Conservation (phyloP, 2,329 filamentous ascomycete genomes). For the Microsporum ferrugineum region DNA sequence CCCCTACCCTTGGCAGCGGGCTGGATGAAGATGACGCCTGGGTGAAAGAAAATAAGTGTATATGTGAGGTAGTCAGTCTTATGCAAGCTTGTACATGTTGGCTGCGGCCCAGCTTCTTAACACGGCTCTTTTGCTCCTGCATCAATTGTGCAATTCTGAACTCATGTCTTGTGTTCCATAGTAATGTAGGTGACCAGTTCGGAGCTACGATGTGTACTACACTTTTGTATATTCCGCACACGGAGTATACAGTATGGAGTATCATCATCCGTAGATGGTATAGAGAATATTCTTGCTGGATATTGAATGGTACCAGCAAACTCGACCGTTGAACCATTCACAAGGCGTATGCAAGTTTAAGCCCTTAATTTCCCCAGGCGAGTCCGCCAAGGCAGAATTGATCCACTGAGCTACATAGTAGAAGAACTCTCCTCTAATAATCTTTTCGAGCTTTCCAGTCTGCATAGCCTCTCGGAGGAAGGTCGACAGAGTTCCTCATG, state of each 20-base stretch:
- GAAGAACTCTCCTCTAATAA: background rate
- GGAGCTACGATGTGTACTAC: background rate
- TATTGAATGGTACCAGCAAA: background rate
- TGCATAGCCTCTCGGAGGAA: background rate
- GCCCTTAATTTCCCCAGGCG: background rate
- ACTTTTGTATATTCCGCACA: background rate
- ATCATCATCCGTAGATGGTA: no score
- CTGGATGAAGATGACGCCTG: background rate
- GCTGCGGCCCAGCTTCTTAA: background rate
- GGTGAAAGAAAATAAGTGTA: no score
- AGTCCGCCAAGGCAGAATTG: background rate
- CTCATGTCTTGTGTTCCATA: background rate
- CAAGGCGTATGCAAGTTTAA: background rate
- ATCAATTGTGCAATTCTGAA: background rate
- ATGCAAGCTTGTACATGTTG: no score
- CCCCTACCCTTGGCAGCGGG: background rate
- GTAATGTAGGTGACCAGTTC: background rate
- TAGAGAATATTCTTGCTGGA: no score
- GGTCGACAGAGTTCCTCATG: background rate
- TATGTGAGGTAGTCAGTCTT: no score
- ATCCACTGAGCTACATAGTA: background rate
- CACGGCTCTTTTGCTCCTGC: background rate
- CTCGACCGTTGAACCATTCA: background rate
- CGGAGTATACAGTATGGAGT: no score
- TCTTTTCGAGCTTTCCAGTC: background rate